Evolutionary conservation across 164 flowering plant genomes (phyloP).

Genomic region (Sedum album): DNA sequence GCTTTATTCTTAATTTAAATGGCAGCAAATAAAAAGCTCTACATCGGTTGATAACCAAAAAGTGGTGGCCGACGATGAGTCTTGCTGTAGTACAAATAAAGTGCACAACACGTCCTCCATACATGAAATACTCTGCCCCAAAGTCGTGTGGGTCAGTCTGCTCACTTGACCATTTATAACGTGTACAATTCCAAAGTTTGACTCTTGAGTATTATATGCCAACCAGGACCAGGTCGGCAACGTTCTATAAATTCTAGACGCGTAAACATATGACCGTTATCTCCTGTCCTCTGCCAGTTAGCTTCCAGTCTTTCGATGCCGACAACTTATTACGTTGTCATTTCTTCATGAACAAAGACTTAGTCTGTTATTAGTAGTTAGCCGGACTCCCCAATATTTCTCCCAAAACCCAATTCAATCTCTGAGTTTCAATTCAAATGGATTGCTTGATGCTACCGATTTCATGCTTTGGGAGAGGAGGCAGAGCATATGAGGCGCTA

Average conservation of each 20-base stretch:
- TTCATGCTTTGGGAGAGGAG: constrained; percentile 16
- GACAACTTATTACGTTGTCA: background rate
- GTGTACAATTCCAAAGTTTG: background rate
- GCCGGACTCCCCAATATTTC: background rate
- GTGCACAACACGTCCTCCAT: background rate
- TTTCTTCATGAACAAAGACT: background rate
- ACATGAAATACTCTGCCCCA: background rate
- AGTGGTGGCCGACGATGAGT: too few species aligned
- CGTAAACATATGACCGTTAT: constrained; percentile 1
- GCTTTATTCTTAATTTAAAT: too few species aligned
- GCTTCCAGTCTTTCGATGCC: background rate
- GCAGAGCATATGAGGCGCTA: constrained; percentile 28
- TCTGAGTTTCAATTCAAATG: constrained; percentile 14
- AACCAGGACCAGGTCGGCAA: background rate
- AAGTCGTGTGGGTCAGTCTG: constrained; percentile 4
- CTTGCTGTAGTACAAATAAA: background rate
- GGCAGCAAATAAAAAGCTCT: too few species aligned
- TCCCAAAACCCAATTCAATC: background rate
- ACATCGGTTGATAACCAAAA: too few species aligned
- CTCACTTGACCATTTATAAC: background rate
- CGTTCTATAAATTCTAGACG: background rate
- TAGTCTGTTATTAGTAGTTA: background rate
- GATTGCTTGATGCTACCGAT: constrained; percentile 56
- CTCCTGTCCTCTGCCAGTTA: background rate
- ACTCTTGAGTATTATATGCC: background rate